Evolutionary conservation across 495 filamentous ascomycete species (phyloP).

Genomic region (Trichoderma virens): DNA sequence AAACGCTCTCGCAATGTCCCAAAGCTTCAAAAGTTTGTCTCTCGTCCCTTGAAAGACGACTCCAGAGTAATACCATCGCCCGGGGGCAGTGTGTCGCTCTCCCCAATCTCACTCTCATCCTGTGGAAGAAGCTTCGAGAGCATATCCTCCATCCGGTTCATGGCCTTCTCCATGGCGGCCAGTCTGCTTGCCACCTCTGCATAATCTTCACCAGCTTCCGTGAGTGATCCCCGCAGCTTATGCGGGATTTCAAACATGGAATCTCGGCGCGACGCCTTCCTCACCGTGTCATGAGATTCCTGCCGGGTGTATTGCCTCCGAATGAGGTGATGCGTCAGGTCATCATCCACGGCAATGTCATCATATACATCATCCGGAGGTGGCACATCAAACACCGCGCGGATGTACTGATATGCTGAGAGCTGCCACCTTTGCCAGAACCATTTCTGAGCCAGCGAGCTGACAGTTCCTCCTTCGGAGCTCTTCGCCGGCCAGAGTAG

Average conservation of each 20-base stretch:
- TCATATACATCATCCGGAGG: constrained; percentile 52
- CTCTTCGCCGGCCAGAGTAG: constrained; percentile 27
- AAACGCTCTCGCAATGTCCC: not conserved
- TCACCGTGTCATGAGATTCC: constrained; percentile 15
- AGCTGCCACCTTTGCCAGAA: constrained; percentile 44
- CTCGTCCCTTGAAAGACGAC: not conserved
- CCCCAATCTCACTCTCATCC: not conserved
- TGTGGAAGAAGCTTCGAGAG: constrained; percentile 22
- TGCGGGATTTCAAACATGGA: constrained; percentile 35
- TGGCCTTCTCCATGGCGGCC: constrained; percentile 30
- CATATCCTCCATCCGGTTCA: constrained; percentile 30
- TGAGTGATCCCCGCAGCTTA: constrained; percentile 30
- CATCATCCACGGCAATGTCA: constrained; percentile 47
- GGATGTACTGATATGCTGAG: constrained; percentile 55
- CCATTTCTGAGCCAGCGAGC: constrained; percentile 19
- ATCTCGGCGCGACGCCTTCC: constrained; percentile 32
- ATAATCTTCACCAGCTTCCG: constrained; percentile 28
- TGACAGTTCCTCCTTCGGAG: constrained; percentile 9
- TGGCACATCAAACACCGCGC: constrained; percentile 59
- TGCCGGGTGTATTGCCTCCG: constrained; percentile 37
- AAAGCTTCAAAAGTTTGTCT: not conserved
- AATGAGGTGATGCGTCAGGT: constrained; percentile 42
- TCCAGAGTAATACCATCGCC: constrained; percentile 5
- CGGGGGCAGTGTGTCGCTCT: not conserved
- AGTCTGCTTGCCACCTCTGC: constrained; percentile 26